phyloP scores from a whole-genome alignment of 164 flowering plant species.

The Berberis vulgaris region DNA sequence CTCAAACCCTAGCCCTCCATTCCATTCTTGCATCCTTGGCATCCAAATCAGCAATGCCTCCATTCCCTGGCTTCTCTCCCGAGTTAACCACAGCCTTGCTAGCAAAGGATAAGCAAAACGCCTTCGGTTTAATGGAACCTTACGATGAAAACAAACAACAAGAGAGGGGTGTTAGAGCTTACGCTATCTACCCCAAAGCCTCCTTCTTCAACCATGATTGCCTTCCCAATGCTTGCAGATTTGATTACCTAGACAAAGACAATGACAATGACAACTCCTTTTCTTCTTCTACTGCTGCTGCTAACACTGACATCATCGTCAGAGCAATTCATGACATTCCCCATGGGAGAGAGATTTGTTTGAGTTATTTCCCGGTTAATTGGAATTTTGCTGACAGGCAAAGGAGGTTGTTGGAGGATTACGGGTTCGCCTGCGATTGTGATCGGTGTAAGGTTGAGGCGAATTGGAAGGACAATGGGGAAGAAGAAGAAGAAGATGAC shows the following conservation, averaged over 20 bases:
- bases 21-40: constrained; percentile 26
- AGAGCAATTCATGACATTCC: constrained; percentile 74
- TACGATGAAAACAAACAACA: constrained; percentile 14
- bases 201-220: constrained; percentile 88
- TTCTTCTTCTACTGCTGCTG: constrained; percentile 8
- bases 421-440: constrained; percentile 67
- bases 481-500: background rate
- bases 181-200: constrained; percentile 65
- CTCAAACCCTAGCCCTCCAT: constrained; percentile 26
- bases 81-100: constrained; percentile 47
- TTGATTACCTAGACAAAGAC: constrained; percentile 58
- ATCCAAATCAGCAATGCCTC: constrained; percentile 14
- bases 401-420: constrained; percentile 60
- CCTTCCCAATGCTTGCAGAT: constrained; percentile 87
- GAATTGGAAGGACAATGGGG: constrained; percentile 50
- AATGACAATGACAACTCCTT: too few species aligned
- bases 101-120: constrained; percentile 66
- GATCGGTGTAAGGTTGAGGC: constrained; percentile 83
- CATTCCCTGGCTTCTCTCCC: constrained; percentile 20
- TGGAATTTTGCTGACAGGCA: constrained; percentile 45
- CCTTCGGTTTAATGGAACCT: constrained; percentile 79
- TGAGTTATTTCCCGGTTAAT: constrained; percentile 89
- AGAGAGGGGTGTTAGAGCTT: constrained; percentile 62
- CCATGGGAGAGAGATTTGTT: constrained; percentile 70
- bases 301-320: constrained; percentile 58